Evolutionary conservation across 169 alveolate genomes (phyloP).

Genomic region (Plasmodium ovale): DNA sequence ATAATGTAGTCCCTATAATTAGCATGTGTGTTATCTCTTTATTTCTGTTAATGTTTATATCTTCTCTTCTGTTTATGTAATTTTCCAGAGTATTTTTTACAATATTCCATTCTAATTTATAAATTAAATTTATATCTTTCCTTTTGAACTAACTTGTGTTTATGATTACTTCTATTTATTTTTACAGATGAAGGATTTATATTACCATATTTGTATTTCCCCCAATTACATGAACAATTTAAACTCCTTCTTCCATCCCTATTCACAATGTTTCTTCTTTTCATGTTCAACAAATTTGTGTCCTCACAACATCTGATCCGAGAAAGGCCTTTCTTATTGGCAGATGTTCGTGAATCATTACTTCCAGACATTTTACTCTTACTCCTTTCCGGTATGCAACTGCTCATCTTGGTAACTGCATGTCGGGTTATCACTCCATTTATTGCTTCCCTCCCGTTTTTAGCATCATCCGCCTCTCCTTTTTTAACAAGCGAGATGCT

Average conservation of each 20-base stretch:
- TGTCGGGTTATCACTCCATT: too few species aligned
- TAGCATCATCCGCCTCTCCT: too few species aligned
- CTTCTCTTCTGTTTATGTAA: conserved; percentile 26
- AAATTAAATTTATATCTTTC: conserved; percentile 28
- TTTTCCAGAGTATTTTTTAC: conserved; percentile 38
- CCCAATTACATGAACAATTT: too few species aligned
- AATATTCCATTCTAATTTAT: conserved; percentile 68
- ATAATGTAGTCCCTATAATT: conserved; percentile 36
- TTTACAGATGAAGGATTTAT: not conserved
- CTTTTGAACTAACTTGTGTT: not conserved
- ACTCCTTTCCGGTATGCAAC: too few species aligned
- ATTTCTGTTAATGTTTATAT: conserved; percentile 43
- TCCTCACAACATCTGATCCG: not conserved
- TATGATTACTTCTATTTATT: not conserved
- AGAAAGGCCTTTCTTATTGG: not conserved
- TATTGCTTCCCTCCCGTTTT: too few species aligned
- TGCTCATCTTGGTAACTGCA: too few species aligned
- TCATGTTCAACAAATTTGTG: not conserved
- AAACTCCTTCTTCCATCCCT: not conserved
- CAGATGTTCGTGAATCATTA: too few species aligned
- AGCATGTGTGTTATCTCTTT: conserved; percentile 51
- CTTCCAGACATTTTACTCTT: too few species aligned
- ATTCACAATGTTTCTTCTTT: not conserved
- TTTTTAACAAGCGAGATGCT: too few species aligned
- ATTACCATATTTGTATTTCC: not conserved